phyloP scores from a whole-genome alignment of 768 basidiomycete genomes.

The Mycena leptocephala region DNA sequence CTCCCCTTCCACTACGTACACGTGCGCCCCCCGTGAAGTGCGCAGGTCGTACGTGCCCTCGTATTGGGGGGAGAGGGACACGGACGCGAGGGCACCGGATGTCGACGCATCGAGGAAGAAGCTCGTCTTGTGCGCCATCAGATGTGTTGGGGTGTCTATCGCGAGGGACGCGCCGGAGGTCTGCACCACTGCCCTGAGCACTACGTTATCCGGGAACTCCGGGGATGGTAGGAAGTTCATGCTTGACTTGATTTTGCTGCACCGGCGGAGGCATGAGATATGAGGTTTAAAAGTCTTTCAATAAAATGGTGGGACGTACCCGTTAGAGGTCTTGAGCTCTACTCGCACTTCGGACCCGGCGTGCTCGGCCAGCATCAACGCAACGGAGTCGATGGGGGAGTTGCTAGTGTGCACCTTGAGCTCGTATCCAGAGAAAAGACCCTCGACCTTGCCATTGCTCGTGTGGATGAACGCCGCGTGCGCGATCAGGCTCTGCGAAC shows the following conservation, averaged over 20 bases:
- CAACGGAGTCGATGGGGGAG: neutral
- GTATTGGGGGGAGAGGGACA: too few species aligned
- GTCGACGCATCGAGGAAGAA: too few species aligned
- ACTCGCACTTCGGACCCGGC: slow-evolving; percentile 1
- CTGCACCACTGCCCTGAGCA: neutral
- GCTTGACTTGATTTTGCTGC: slow-evolving; percentile 9
- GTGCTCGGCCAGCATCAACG: slow-evolving; percentile 6
- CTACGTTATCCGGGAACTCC: slow-evolving; percentile 9
- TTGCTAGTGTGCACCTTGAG: too few species aligned
- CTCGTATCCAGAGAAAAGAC: too few species aligned
- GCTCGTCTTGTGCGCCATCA: too few species aligned
- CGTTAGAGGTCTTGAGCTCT: slow-evolving; percentile 23
- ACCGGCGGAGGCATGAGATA: neutral
- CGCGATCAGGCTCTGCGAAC: too few species aligned
- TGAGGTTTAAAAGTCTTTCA: neutral
- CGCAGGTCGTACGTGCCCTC: slow-evolving; percentile 25
- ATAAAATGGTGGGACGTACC: slow-evolving; percentile 8
- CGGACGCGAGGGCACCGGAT: too few species aligned
- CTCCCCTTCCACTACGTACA: neutral
- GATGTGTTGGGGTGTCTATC: too few species aligned
- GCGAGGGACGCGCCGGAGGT: too few species aligned
- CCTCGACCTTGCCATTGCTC: too few species aligned
- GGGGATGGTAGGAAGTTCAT: neutral
- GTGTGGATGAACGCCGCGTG: too few species aligned
- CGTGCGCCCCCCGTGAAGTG: neutral